Evolutionary conservation across 2,329 filamentous ascomycete species (phyloP).

Genomic region (Pyricularia sp.): DNA sequence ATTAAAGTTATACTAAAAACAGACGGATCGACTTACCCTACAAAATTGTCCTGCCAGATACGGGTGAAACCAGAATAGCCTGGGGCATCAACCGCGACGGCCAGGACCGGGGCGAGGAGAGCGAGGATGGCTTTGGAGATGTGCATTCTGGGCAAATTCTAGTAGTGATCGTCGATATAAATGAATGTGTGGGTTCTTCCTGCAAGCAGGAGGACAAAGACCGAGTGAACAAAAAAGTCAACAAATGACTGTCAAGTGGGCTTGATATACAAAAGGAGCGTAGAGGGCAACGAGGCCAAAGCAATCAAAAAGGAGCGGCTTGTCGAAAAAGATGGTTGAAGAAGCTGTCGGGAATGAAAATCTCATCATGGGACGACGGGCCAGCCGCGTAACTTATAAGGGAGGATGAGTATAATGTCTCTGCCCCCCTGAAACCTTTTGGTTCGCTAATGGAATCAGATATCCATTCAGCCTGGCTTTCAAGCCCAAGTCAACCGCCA

Average conservation of each 20-base stretch:
- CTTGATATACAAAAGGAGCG: neutral
- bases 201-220: neutral
- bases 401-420: neutral
- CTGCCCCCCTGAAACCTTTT: neutral
- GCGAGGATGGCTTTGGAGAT: slow-evolving; percentile 16
- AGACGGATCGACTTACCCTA: slow-evolving; percentile 16
- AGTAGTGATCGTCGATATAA: neutral
- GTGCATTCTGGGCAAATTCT: neutral
- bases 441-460: neutral
- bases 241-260: neutral
- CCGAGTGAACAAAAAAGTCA: neutral
- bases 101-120: slow-evolving; percentile 16
- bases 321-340: neutral
- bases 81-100: slow-evolving; percentile 27
- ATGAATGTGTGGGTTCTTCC: neutral
- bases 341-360: neutral
- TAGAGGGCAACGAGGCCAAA: neutral
- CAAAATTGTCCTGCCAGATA: slow-evolving; percentile 35
- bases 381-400: neutral
- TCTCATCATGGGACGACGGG: neutral
- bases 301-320: neutral
- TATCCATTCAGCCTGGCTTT: neutral
- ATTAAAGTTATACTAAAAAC: neutral
- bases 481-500: neutral
- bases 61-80: slow-evolving; percentile 26